Base-by-base conservation (phyloP, 306 rosid genomes). In the Citrullus amarus region DNA sequence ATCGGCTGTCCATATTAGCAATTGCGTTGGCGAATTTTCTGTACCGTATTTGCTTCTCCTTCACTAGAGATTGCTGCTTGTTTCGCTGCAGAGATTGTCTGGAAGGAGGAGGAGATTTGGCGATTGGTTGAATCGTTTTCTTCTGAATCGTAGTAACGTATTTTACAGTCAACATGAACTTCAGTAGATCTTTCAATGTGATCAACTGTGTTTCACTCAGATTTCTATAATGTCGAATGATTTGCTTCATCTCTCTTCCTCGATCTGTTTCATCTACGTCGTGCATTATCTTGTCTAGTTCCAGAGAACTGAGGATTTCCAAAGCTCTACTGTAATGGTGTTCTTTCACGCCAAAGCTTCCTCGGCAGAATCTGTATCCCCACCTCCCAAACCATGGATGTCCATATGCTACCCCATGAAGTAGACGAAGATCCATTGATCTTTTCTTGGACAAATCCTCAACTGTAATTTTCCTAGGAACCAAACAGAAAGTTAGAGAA, bases 351-450 rank as follows among this genome's bases (percentile, higher is more conserved):
- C 97, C 96, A 50, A 90, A 94, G 82, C 94, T 89, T 78, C 97
- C 97, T 6, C 88, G 92, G 66, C 84, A 83, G 58, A 94, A 92
- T 50, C 76, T 82, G 77, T 94, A 94, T 2, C 92, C 96, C 98
- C 98, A 94, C 74, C 97, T 85, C 22, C 97, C 97, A 38, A 93
- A 93, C 98, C 98, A 93, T 17, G 94, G 87, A 81, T 93, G 96
- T 8, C 90, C 90, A 73, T 93, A 91, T 15, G 98, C 96, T 43
- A 93, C 90, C 59, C 98, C 98, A 74, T 93, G 91, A 25, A 93
- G 91, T 32, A 93, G 82, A 50, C 98, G 90, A 58, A 94, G 96
- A 77, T 92, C 94, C 97, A 94, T 92, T 0, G 84, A 79, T 48
- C 93, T 83, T 77, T 94, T 94, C 87, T 88, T 85, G 16, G 95